Evolutionary conservation across 2,329 filamentous ascomycete genomes (phyloP), one percentile per base, ranked within the genome.

Genomic region (Rutstroemia sp.): DNA sequence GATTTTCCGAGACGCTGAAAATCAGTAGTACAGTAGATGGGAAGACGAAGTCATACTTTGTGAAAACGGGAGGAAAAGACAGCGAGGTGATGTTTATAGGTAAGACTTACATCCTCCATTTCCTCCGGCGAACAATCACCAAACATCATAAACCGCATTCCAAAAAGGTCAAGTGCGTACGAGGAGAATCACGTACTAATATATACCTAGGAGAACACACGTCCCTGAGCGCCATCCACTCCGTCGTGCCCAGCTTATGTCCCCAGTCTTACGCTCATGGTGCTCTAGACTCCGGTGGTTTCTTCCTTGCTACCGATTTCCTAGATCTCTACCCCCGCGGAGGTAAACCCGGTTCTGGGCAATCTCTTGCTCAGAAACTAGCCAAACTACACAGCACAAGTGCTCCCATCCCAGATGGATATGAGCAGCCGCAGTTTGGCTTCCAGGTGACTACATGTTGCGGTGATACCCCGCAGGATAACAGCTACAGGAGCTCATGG

Each of bases 361-460:
- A 44, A 14, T 83, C 81, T 1, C 75, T 96, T 1, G 89, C 90
- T 0, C 72, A 80, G 60, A 92, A 95, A 69, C 76, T 96, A 7
- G 90, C 88, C 1, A 83, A 79, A 66, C 74, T 96, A 47, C 92
- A 96, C 70, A 85, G 81, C 2, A 89, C 84, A 0, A 82, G 87
- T 0, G 88, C 88, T 0, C 87, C 89, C 0, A 70, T 76, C 0
- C 84, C 85, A 1, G 70, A 79, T 10, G 82, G 81, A 19, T 76
- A 80, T 61, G 72, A 78, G 1, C 75, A 67, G 39, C 82, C 83
- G 2, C 76, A 84, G 72, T 96, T 92, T 63, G 92, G 92, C 2
- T 96, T 96, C 67, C 87, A 88, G 0, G 85, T 87, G 0, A 75
- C 87, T 0, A 96, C 92, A 0, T 96, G 88, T 71, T 96, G 92